Base-by-base conservation (phyloP, 768 basidiomycete species). In the Gyrodon lividus region DNA sequence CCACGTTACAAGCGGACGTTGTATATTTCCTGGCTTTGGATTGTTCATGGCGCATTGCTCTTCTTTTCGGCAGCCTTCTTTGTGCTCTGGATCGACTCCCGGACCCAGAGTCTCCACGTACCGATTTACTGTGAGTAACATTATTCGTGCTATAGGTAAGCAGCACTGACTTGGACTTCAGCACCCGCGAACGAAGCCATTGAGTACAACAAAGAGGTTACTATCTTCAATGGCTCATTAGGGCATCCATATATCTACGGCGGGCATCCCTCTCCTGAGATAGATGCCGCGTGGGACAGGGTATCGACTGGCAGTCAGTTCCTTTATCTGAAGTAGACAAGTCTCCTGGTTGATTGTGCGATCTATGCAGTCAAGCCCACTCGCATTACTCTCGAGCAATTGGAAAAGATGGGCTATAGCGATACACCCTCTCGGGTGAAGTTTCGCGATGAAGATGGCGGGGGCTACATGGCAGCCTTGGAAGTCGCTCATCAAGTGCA, bases 391-490 rank as follows among this genome's bases (percentile, higher is more conserved):
- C 31, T 5, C 10, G 53, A 57, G 17, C 43, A 57, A 30, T 38
- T 55, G 43, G 23, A 50, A 24, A 57, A 33, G 45, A 35, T 37
- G 5, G 56, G 56, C 4, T 34, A 46, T 5, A 34, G 24, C n/a
- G 40, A 49, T 40, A 44, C 24, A 9, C 41, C 48, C 1, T 23
- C 56, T 6, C 43, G 20, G 20, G 37, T 26, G 34, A 55, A 40
- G 42, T 57, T 46, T 26, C 39, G 31, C 7, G 53, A 54, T 4
- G 43, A 54, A 40, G 44, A 57, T n/a, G 56, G 56, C 7, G 56
- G 56, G 9, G 56, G 56, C 3, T 55, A 55, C 28, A 51, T 57
- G 53, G 48, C 48, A 2, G 33, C 54, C 3, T 10, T 57, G 7
- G 56, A 55, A 31, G 43, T 42, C 20, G 42, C 49, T 26, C 56